phyloP scores from a whole-genome alignment of 768 basidiomycete species.

The Russula foetens region DNA sequence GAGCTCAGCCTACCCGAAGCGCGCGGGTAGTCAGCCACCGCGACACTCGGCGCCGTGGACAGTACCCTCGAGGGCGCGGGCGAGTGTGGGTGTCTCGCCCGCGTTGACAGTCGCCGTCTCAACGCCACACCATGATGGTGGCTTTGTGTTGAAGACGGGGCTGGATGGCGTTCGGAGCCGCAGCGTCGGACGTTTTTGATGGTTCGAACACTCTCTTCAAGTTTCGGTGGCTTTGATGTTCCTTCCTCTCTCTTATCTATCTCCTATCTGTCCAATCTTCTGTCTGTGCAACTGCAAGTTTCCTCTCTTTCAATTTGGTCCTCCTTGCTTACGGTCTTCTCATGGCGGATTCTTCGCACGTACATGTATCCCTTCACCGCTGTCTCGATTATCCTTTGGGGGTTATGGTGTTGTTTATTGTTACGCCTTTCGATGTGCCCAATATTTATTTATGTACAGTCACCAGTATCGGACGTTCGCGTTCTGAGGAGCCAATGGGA shows the following conservation, averaged over 20 bases:
- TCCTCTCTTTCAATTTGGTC: not conserved
- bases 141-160: slow-evolving; percentile 12
- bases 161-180: not conserved
- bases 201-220: not conserved
- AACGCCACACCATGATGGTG: slow-evolving; percentile 5
- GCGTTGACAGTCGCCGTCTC: slow-evolving; percentile 10
- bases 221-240: not conserved
- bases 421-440: not conserved
- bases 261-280: slow-evolving; percentile 8
- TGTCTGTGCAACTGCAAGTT: not conserved
- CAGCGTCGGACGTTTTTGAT: slow-evolving; percentile 5
- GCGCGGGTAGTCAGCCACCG: slow-evolving; percentile 18
- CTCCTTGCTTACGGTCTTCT: slow-evolving; percentile 6
- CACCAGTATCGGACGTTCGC: slow-evolving; percentile 2
- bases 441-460: not conserved
- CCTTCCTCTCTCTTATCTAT: not conserved
- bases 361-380: slow-evolving; percentile 1
- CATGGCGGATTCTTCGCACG: not conserved
- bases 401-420: not conserved
- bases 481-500: not conserved
- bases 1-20: not conserved
- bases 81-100: slow-evolving; percentile 16
- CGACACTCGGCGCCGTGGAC: slow-evolving; percentile 12
- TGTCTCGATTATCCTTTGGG: not conserved
- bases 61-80: not conserved